These are phyloP conservation scores for Lachnellula occidentalis DNA, from an alignment of 2,329 filamentous ascomycete genomes.

Conservation along the genomic window DNA sequence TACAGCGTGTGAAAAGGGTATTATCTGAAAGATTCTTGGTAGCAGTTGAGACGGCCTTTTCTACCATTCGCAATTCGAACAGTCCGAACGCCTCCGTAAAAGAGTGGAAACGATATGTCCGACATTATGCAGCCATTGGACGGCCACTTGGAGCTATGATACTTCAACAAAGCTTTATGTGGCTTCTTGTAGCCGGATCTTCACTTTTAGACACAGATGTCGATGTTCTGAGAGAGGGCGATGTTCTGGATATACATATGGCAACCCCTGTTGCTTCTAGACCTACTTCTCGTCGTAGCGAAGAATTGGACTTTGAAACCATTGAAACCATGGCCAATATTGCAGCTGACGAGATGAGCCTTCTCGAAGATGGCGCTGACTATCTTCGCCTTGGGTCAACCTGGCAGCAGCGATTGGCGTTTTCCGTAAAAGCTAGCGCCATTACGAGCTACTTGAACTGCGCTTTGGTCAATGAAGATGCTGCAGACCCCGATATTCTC, in stretches of 20 bases:
- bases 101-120: slow-evolving; percentile 84
- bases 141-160: slow-evolving; percentile 88
- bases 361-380: slow-evolving; percentile 83
- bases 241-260: slow-evolving; percentile 71
- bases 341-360: slow-evolving; percentile 75
- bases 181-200: slow-evolving; percentile 72
- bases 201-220: slow-evolving; percentile 65
- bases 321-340: slow-evolving; percentile 64
- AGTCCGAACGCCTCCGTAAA: slow-evolving; percentile 59
- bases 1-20: slow-evolving; percentile 65
- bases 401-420: slow-evolving; percentile 82
- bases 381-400: slow-evolving; percentile 81
- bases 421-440: slow-evolving; percentile 77
- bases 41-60: slow-evolving; percentile 82
- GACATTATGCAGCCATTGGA: slow-evolving; percentile 73
- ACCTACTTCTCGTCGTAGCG: slow-evolving; percentile 35
- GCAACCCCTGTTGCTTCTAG: slow-evolving; percentile 39
- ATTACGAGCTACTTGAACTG: slow-evolving; percentile 84
- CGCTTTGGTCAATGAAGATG: slow-evolving; percentile 72
- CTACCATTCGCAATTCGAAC: slow-evolving; percentile 77
- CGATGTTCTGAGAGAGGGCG: slow-evolving; percentile 51
- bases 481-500: slow-evolving; percentile 71
- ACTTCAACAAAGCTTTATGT: slow-evolving; percentile 82
- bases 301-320: slow-evolving; percentile 48
- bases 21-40: slow-evolving; percentile 82